These are phyloP conservation scores for Globisporangium barbulae DNA, from an alignment of 352 stramenopile species.

Conservation along the genomic window DNA sequence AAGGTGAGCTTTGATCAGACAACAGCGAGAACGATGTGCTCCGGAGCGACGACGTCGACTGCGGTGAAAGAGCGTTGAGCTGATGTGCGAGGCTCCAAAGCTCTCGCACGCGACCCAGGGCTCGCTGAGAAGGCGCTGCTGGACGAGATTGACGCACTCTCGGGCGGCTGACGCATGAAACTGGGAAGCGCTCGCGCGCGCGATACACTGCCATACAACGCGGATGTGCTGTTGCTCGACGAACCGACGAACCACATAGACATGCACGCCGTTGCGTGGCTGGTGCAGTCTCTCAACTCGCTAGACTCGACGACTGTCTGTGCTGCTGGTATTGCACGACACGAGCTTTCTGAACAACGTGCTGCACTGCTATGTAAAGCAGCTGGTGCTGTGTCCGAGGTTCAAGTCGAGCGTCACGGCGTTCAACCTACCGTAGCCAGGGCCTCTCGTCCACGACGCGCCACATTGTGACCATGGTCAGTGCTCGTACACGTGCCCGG, in stretches of 20 bases:
- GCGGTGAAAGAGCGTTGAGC: too few species aligned
- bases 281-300: too few species aligned
- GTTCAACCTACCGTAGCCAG: slow-evolving; percentile 88
- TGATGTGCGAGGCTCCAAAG: too few species aligned
- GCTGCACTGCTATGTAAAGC: slow-evolving; percentile 95
- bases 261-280: too few species aligned
- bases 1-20: too few species aligned
- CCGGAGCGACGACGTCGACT: too few species aligned
- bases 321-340: slow-evolving; percentile 97
- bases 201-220: slow-evolving; percentile 94
- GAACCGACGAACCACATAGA: too few species aligned
- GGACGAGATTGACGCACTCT: slow-evolving; percentile 91
- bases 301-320: slow-evolving; percentile 94
- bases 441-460: slow-evolving; percentile 88
- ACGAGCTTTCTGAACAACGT: slow-evolving; percentile 97
- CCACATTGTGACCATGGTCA: slow-evolving; percentile 90
- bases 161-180: slow-evolving; percentile 97
- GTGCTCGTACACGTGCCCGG: slow-evolving; percentile 88
- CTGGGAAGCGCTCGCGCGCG: slow-evolving; percentile 93
- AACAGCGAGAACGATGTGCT: too few species aligned
- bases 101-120: too few species aligned
- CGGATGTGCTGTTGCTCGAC: slow-evolving; percentile 97
- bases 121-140: slow-evolving; percentile 92
- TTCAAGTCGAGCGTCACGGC: slow-evolving; percentile 77
- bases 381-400: slow-evolving; percentile 93